These are phyloP conservation scores for Cystobasidium sp. DNA, from an alignment of 1,284 basidiomycete genomes.

Conservation along the genomic window DNA sequence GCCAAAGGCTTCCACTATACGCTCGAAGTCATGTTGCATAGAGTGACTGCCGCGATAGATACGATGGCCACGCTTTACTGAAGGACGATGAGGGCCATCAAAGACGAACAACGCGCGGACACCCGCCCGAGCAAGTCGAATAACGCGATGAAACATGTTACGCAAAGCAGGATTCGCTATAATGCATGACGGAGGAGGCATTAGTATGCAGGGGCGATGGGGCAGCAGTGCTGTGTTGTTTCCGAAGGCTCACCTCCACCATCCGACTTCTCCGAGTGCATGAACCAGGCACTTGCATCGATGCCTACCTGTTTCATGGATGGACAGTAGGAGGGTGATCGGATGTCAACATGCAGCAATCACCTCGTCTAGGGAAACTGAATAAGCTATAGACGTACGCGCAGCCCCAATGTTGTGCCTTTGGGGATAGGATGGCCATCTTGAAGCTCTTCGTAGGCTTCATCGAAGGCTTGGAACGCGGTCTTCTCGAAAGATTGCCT, in stretches of 20 bases:
- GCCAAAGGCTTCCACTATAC: slow-evolving; percentile 83
- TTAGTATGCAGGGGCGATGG: neutral
- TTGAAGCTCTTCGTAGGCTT: slow-evolving; percentile 17
- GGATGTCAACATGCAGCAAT: neutral
- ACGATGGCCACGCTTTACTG: slow-evolving; percentile 76
- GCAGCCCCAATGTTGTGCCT: slow-evolving; percentile 20
- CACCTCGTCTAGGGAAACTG: neutral
- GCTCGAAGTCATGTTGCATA: slow-evolving; percentile 71
- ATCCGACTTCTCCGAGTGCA: slow-evolving; percentile 41
- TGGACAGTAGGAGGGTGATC: neutral
- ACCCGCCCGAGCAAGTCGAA: slow-evolving; percentile 73
- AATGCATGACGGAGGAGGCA: neutral
- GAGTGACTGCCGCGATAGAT: slow-evolving; percentile 68
- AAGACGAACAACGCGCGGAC: slow-evolving; percentile 91
- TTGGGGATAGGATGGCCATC: slow-evolving; percentile 11
- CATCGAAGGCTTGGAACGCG: slow-evolving; percentile 8
- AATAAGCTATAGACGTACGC: slow-evolving; percentile 1
- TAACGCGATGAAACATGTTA: slow-evolving; percentile 63
- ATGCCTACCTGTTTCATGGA: slow-evolving; percentile 32
- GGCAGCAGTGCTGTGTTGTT: neutral
- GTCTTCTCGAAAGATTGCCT: slow-evolving; percentile 23
- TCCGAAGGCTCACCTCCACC: slow-evolving; percentile 25
- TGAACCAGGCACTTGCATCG: slow-evolving; percentile 42
- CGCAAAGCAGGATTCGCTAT: slow-evolving; percentile 60
- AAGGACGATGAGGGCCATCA: slow-evolving; percentile 84